Conservation (phyloP, 2,329 filamentous ascomycete genomes). For the Exophiala mesophila region DNA sequence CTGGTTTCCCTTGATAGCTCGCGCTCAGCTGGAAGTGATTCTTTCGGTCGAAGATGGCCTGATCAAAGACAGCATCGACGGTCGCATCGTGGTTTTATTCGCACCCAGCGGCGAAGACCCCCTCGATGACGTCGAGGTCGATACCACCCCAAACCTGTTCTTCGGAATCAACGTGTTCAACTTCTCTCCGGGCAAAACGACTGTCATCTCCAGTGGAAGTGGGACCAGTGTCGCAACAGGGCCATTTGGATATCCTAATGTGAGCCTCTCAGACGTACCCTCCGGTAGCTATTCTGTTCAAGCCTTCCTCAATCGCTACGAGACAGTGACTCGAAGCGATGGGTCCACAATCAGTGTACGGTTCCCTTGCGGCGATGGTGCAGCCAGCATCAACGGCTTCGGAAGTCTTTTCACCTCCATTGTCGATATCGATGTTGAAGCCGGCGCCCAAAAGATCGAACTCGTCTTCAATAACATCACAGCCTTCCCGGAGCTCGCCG, state of each 20-base stretch:
- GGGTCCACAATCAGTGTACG: slow-evolving; percentile 11
- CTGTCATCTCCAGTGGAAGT: slow-evolving; percentile 8
- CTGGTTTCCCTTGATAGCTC: background rate
- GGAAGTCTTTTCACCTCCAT: slow-evolving; percentile 10
- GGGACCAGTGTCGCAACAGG: slow-evolving; percentile 1
- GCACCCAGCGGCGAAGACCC: slow-evolving; percentile 11
- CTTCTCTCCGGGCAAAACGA: background rate
- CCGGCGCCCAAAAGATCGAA: slow-evolving; percentile 6
- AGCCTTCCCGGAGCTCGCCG: slow-evolving; percentile 4
- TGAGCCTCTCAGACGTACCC: slow-evolving; percentile 11
- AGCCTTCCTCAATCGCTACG: slow-evolving; percentile 12
- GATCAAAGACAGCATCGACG: slow-evolving; percentile 9
- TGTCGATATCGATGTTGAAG: slow-evolving; percentile 4
- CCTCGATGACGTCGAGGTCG: slow-evolving; percentile 16
- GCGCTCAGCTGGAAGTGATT: slow-evolving; percentile 5
- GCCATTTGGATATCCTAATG: slow-evolving; percentile 10
- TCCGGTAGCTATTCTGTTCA: slow-evolving; percentile 15
- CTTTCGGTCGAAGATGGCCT: slow-evolving; percentile 10
- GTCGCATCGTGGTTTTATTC: slow-evolving; percentile 12
- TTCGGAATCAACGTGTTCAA: slow-evolving; percentile 13
- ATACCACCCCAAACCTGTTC: slow-evolving; percentile 11
- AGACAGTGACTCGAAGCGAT: slow-evolving; percentile 11
- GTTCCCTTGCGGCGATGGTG: slow-evolving; percentile 15
- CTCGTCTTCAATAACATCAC: slow-evolving; percentile 13
- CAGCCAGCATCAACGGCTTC: slow-evolving; percentile 6